Conservation (phyloP, 805 yeast genomes). For the Myxozyma melibiosi region DNA sequence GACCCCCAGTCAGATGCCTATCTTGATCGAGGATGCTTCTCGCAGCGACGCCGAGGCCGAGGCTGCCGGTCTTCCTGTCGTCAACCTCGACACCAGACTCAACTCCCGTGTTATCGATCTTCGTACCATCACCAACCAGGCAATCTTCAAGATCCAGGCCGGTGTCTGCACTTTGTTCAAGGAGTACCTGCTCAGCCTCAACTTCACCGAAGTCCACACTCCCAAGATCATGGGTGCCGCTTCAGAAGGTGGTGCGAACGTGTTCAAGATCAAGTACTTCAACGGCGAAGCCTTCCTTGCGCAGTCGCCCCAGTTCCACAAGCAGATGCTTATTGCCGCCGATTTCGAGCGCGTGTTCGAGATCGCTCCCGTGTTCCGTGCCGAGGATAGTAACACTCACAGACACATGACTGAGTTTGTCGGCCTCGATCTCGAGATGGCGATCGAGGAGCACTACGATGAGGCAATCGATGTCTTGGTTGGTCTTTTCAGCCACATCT, state of each 20-base stretch:
- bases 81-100: conserved; percentile 92
- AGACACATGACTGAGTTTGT: conserved; percentile 99
- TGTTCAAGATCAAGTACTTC: conserved; percentile 90
- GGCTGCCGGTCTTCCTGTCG: conserved; percentile 83
- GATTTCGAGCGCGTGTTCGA: conserved; percentile 97
- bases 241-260: conserved; percentile 97
- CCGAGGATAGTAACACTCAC: conserved; percentile 98
- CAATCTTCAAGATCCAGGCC: conserved; percentile 90
- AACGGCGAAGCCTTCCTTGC: conserved; percentile 92
- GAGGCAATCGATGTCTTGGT: conserved; percentile 69
- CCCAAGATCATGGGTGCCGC: conserved; percentile 96
- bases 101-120: conserved; percentile 95
- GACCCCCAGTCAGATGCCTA: conserved; percentile 91
- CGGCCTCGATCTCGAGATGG: conserved; percentile 97
- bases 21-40: conserved; percentile 93
- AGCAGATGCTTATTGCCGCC: conserved; percentile 96
- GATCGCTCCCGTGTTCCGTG: conserved; percentile 97
- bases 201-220: conserved; percentile 90
- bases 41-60: conserved; percentile 90
- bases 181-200: conserved; percentile 70
- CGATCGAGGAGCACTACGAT: conserved; percentile 96
- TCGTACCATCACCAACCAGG: conserved; percentile 96
- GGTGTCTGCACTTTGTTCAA: conserved; percentile 88
- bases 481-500: conserved; percentile 84
- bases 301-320: conserved; percentile 97